Evolutionary conservation across 73 alveolate genomes (phyloP).

Genomic region (Tetrahymena elliotti): DNA sequence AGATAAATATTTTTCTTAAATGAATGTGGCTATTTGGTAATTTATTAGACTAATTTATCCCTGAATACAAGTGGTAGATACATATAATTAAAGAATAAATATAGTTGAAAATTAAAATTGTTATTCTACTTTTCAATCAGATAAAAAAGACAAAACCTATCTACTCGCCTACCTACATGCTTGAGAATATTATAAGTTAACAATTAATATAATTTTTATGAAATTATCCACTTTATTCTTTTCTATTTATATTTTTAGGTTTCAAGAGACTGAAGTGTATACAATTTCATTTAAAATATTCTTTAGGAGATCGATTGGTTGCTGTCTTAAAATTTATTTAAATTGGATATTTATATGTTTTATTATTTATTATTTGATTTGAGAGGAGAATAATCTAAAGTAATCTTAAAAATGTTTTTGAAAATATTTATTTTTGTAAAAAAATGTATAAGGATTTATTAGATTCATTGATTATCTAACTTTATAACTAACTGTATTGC

Average conservation of each 20-base stretch:
- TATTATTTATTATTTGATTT: no score
- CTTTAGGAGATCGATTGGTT: neutral
- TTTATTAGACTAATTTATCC: neutral
- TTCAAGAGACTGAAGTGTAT: no score
- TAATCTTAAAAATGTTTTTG: neutral
- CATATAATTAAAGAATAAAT: neutral
- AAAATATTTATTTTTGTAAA: neutral
- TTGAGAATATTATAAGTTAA: no score
- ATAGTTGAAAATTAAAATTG: neutral
- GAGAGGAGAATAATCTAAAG: neutral
- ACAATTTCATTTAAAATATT: no score
- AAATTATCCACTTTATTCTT: neutral
- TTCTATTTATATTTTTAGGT: neutral
- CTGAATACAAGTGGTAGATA: neutral
- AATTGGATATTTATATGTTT: neutral
- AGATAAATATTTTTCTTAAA: neutral
- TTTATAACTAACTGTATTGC: neutral
- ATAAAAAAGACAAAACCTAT: neutral
- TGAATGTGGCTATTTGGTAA: neutral
- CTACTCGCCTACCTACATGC: neutral
- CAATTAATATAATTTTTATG: no score
- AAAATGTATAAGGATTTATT: neutral
- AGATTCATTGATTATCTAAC: neutral
- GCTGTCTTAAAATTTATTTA: neutral
- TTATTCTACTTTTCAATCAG: neutral